Conservation (phyloP, 345 rosid genomes). For the Ceriops zippeliana region DNA sequence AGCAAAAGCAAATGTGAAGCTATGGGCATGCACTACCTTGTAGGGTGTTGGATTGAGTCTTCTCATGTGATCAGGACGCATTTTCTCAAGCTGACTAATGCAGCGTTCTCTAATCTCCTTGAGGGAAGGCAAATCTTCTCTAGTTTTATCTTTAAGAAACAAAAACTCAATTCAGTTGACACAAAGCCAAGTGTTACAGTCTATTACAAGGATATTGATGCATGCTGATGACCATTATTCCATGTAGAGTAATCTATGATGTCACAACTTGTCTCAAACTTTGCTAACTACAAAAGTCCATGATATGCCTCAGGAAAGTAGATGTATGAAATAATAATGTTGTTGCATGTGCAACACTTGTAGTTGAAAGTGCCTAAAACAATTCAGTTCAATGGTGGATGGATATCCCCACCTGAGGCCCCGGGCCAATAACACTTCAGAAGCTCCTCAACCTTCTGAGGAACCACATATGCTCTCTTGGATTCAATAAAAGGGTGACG, state of each 20-base stretch:
- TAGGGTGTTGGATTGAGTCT: conserved; percentile 92
- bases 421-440: conserved; percentile 93
- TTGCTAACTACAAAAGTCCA: no score
- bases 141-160: conserved; percentile 42
- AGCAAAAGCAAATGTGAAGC: neutral
- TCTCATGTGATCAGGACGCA: conserved; percentile 94
- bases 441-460: conserved; percentile 84
- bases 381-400: neutral
- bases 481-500: conserved; percentile 97
- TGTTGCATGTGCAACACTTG: neutral
- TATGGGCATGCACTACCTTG: conserved; percentile 45
- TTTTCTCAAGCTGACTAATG: conserved; percentile 76
- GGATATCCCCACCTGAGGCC: conserved; percentile 51
- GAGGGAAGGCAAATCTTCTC: conserved; percentile 70
- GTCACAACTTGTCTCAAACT: neutral
- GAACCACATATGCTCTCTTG: conserved; percentile 92
- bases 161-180: neutral
- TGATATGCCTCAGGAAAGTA: neutral
- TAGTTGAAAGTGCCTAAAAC: neutral
- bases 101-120: conserved; percentile 69
- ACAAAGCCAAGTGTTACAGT: neutral
- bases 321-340: neutral
- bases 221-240: neutral
- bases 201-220: neutral
- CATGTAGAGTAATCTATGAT: neutral